Evolutionary conservation across 208 protist genomes (phyloP), one percentile per base, ranked within the genome.

Genomic region (Naegleria fowleri): DNA sequence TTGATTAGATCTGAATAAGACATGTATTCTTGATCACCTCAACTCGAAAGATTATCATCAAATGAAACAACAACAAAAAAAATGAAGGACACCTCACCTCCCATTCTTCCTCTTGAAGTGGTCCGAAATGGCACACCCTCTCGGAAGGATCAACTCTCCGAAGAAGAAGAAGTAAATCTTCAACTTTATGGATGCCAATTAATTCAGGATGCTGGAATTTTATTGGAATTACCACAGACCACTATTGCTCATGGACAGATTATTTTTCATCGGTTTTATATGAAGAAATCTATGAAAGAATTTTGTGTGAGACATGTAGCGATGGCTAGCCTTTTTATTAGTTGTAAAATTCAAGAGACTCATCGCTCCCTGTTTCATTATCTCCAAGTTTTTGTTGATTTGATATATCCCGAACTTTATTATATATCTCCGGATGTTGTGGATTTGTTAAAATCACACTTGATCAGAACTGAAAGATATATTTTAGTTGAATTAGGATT

Each of bases 151-250:
- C 29, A 36, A 36, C 29, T 79, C 29, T 79, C 67, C 25, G 67
- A 79, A 79, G 25, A 79, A 36, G 67, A 79, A 36, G 67, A 79
- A 79, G 9, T 33, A 25, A 79, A 79, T 79, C n/a, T 79, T 11
- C 16, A 29, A 33, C n/a, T 88, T 38, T 88, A 58, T 58, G 39
- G 19, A 58, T 88, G 85, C 36, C 41, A 88, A 33, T 19, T 88
- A 33, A 88, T 88, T 51, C 85, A 88, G 33, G 41, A 88, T 88
- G 85, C 85, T 11, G 85, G 85, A 38, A 58, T 88, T 58, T 33
- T 58, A 38, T 58, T 88, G n/a, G 40, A 88, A 88, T 58, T 88
- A 58, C 85, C 85, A 39, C 85, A 88, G 55, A 33, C 33, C 15
- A 39, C 33, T 0, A 88, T 88, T 11, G 1, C 85, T 58, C 4